Base-by-base conservation (phyloP, 2,329 filamentous ascomycete species). In the Epichloe coenophiala region DNA sequence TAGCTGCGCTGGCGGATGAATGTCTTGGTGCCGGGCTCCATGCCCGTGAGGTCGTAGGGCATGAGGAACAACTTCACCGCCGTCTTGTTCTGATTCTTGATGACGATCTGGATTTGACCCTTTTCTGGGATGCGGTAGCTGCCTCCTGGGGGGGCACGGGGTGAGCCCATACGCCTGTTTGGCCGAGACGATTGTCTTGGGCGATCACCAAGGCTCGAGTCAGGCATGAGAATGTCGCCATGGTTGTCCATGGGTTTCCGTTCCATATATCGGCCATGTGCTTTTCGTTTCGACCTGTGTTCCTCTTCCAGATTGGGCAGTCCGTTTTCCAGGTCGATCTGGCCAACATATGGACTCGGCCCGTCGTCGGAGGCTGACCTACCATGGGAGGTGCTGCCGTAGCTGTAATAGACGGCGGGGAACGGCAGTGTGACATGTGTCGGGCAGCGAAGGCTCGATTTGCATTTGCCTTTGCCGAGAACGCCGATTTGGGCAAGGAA, bases 31-130 rank as follows among this genome's bases (percentile, higher is more conserved):
- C 89, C 89, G 0, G 88, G 79, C 54, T 93, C 85, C 91, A 98
- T 98, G 48, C 88, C 91, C 1, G 81, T 77, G 1, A 98, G 73
- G 63, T 97, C 89, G 59, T 97, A 98, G 0, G 91, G 93, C 3
- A 98, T 81, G 23, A 97, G 75, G 59, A 97, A 97, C 0, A 98
- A 73, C 65, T 98, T 97, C 50, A 97, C 91, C 1, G 93, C 93
- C 3, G 93, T 97, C 64, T 97, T 97, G 70, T 97, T 95, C 15
- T 90, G 91, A 60, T 97, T 98, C 65, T 97, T 97, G 64, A 98
- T 88, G 54, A 98, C 84, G 56, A 98, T 95, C 60, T 98, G 93
- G 13, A 98, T 73, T 66, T 97, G 93, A 0, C 93, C 93, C 65
- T 90, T 86, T 61, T 93, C 84, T 0, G 93, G 93, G 49, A 98